Conservation (phyloP, 306 rosid genomes). For the Cicer yamashitae region DNA sequence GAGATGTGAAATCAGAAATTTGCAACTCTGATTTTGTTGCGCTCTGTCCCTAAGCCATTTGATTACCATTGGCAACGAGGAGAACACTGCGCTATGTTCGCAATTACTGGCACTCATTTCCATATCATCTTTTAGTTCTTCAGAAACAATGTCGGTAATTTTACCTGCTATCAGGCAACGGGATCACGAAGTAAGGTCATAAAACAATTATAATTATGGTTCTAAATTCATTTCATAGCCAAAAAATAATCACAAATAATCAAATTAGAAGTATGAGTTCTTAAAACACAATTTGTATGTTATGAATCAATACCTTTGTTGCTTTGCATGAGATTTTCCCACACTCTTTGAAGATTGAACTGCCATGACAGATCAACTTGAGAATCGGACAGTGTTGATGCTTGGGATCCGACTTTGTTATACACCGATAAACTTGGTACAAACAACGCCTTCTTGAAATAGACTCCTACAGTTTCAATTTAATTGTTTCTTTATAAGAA, state of each 20-base stretch:
- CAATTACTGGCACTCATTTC: too few relatives aligned
- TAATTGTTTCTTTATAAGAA: constrained; percentile 12
- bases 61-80: too few relatives aligned
- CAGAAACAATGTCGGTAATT: too few relatives aligned
- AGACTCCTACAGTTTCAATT: constrained; percentile 67
- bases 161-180: too few relatives aligned
- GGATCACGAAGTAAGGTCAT: too few relatives aligned
- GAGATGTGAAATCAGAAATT: constrained; percentile 6
- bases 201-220: background rate
- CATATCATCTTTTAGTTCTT: too few relatives aligned
- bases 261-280: constrained; percentile 11
- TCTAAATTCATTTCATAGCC: background rate
- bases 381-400: constrained; percentile 52
- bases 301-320: constrained; percentile 61
- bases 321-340: constrained; percentile 83
- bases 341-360: constrained; percentile 71
- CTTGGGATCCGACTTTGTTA: constrained; percentile 81
- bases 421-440: constrained; percentile 78
- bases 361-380: constrained; percentile 92
- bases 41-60: too few relatives aligned
- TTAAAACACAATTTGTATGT: constrained; percentile 1
- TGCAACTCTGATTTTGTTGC: too few relatives aligned
- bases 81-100: too few relatives aligned
- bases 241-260: constrained; percentile 11
- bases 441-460: constrained; percentile 90